A percentile compares a stretch with the other conserved stretches of the same genome.
phyloP scores from a whole-genome alignment of 345 rosid species.

The Kernera saxatilis region DNA sequence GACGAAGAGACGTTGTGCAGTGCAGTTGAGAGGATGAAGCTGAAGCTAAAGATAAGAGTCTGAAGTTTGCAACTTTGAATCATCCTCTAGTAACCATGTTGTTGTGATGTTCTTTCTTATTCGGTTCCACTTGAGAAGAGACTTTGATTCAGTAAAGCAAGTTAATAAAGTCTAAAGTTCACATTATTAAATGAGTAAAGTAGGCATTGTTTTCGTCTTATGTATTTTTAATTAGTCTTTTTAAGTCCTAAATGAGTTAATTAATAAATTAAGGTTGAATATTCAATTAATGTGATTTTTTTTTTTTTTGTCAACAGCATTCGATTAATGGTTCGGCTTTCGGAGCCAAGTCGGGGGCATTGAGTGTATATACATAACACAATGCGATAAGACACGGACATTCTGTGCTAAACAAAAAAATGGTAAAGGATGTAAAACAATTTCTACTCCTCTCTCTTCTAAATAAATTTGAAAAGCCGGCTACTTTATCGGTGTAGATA shows the following conservation, averaged over 20 bases:
- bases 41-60: constrained; percentile 59
- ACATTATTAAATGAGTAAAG: neutral
- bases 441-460: too few relatives aligned
- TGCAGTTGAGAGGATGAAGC: constrained; percentile 88
- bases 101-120: neutral
- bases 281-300: neutral
- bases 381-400: too few relatives aligned
- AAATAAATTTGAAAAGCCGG: too few relatives aligned
- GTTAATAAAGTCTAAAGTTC: neutral
- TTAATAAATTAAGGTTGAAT: constrained; percentile 2
- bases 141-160: constrained; percentile 11
- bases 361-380: too few relatives aligned
- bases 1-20: constrained; percentile 81
- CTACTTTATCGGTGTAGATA: too few relatives aligned
- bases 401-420: too few relatives aligned
- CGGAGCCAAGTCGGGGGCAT: too few relatives aligned
- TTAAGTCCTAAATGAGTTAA: neutral
- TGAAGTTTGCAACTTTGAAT: neutral
- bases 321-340: too few relatives aligned
- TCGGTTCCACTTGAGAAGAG: constrained; percentile 7
- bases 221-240: neutral
- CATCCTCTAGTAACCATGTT: neutral
- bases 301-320: too few relatives aligned
- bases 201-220: neutral
- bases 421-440: too few relatives aligned